These are phyloP conservation scores for Hypoxylon lenormandii DNA, from an alignment of 495 filamentous ascomycete species.

Conservation along the genomic window DNA sequence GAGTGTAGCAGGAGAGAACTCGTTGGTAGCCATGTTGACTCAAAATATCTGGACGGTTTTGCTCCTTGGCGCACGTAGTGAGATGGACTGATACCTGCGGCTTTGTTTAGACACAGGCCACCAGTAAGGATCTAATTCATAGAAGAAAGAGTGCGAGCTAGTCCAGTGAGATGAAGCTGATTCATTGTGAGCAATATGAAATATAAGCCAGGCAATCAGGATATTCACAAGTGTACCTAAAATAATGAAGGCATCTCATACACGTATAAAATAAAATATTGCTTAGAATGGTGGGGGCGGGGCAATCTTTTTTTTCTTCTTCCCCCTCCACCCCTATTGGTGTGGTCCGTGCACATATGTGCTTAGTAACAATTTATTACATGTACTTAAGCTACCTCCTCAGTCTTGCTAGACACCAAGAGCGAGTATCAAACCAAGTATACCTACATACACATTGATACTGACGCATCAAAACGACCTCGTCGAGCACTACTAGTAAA, in stretches of 20 bases:
- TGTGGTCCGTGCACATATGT: constrained; percentile 3
- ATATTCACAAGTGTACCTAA: neutral
- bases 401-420: too few species aligned
- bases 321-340: constrained; percentile 1
- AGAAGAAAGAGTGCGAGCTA: neutral
- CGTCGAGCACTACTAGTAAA: too few species aligned
- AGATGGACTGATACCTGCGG: too few species aligned
- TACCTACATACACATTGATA: neutral
- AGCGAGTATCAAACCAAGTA: neutral
- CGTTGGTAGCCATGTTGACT: constrained; percentile 21
- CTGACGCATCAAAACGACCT: neutral
- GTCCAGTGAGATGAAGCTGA: neutral
- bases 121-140: neutral
- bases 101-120: too few species aligned
- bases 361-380: too few species aligned
- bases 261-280: neutral
- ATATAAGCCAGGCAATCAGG: neutral
- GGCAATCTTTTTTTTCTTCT: constrained; percentile 38
- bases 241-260: too few species aligned
- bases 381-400: too few species aligned
- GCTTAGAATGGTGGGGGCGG: constrained; percentile 51
- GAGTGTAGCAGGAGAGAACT: constrained; percentile 25
- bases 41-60: neutral
- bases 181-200: neutral
- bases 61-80: neutral